Evolutionary conservation across 257 asterid species (phyloP), one percentile per base, ranked within the genome.

Genomic region (Thymus mandschuricus): DNA sequence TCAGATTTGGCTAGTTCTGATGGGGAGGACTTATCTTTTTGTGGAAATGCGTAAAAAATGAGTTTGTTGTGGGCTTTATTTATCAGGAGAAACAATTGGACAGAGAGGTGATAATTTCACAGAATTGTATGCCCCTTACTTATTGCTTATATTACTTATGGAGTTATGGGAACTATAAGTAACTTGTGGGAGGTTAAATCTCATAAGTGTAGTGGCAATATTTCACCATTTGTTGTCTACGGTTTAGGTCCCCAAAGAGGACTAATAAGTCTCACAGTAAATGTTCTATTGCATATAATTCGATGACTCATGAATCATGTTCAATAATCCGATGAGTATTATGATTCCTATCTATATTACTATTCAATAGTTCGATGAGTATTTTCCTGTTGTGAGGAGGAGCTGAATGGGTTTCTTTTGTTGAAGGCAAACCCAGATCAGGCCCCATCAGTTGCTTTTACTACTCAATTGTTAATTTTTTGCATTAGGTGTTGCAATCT

Each of bases 391-490:
- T 40, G 30, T 34, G 60, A 57, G 66, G 40, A 43, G 50, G 30
- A 52, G 31, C 58, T 30, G 61, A 56, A 21, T 28, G 31, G 40
- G 48, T 55, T 66, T 66, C 54, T 40, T 70, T 60, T 54, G 34
- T 69, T 40, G 62, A 56, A 52, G 58, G 52, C 45, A 38, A 70
- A 70, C 59, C 28, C 30, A 34, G 70, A 55, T 33, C 51, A 57
- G 71, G 57, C 71, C 64, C 49, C 13, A 10, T 57, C 4, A n/a
- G 28, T 49, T 63, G 60, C 69, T 64, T 66, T 78, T 64, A 60
- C 69, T 52, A 73, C 52, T 56, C 56, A 35, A 69, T 40, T 51
- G 58, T 54, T 64, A 63, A 28, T 59, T 5, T 6, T 64, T 71
- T 29, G 29, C 70, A 50, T 52, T 5, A 55, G 51, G 46, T 71